These are phyloP conservation scores for Eucalyptus marginata DNA, from an alignment of 345 rosid species.

Conservation along the genomic window DNA sequence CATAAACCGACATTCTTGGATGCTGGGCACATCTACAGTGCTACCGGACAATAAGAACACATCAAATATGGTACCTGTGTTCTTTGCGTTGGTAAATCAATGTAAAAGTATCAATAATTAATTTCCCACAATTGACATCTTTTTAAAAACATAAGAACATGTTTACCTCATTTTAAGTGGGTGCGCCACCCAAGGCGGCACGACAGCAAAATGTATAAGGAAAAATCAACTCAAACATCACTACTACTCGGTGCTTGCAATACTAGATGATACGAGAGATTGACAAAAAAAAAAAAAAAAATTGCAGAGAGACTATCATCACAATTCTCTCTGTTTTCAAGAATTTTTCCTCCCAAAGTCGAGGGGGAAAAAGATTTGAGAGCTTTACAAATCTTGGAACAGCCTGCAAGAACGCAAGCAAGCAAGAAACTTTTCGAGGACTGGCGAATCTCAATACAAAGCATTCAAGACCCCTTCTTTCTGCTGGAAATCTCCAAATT, in stretches of 20 bases:
- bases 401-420: neutral
- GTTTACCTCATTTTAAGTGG: neutral
- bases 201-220: rapidly evolving
- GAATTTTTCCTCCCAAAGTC: neutral
- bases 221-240: neutral
- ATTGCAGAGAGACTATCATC: neutral
- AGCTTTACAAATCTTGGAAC: neutral
- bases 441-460: neutral
- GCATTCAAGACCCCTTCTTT: neutral
- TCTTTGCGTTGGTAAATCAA: rapidly evolving
- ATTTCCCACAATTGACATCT: neutral
- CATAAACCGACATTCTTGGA: rapidly evolving
- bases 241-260: neutral
- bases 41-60: neutral
- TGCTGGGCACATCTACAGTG: rapidly evolving
- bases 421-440: neutral
- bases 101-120: rapidly evolving
- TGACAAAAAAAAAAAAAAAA: neutral
- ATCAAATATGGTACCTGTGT: neutral
- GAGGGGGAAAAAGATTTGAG: neutral
- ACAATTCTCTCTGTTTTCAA: neutral
- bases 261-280: neutral
- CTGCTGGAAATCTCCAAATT: neutral
- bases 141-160: rapidly evolving
- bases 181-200: rapidly evolving